phyloP scores from a whole-genome alignment of 352 stramenopile genomes.

The Phytophthora brassicae region DNA sequence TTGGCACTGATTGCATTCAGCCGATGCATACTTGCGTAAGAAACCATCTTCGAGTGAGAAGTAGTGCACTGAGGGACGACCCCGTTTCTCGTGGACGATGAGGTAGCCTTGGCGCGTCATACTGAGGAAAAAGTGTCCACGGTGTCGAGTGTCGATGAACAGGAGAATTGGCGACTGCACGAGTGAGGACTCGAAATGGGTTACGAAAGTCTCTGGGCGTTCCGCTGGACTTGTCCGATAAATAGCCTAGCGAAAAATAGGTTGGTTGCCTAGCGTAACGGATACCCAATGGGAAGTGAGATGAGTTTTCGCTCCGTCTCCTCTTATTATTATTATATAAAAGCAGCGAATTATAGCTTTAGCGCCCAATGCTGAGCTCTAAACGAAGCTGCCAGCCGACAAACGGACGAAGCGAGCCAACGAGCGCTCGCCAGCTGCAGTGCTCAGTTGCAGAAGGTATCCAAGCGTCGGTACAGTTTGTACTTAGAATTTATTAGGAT shows the following conservation, averaged over 20 bases:
- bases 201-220: constrained; percentile 14
- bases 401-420: constrained; percentile 22
- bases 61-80: constrained; percentile 53
- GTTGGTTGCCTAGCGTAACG: constrained; percentile 22
- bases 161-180: constrained; percentile 27
- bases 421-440: constrained; percentile 14
- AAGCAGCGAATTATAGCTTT: not conserved
- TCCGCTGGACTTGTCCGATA: constrained; percentile 34
- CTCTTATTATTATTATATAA: too few relatives aligned
- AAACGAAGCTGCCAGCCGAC: not conserved
- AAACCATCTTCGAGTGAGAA: constrained; percentile 84
- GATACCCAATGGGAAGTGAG: constrained; percentile 21
- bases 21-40: constrained; percentile 63
- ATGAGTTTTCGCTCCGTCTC: constrained; percentile 17
- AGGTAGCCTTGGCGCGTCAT: constrained; percentile 83
- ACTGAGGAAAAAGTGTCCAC: not conserved
- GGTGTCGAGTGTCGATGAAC: constrained; percentile 1
- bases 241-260: too few relatives aligned
- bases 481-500: constrained; percentile 15
- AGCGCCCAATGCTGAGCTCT: too few relatives aligned
- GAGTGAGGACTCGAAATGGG: constrained; percentile 10
- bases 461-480: constrained; percentile 1
- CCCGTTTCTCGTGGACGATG: constrained; percentile 71
- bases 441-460: constrained; percentile 17
- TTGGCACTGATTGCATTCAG: constrained; percentile 44